Conservation (phyloP, 2,329 filamentous ascomycete genomes). For the Colletotrichum truncatum region DNA sequence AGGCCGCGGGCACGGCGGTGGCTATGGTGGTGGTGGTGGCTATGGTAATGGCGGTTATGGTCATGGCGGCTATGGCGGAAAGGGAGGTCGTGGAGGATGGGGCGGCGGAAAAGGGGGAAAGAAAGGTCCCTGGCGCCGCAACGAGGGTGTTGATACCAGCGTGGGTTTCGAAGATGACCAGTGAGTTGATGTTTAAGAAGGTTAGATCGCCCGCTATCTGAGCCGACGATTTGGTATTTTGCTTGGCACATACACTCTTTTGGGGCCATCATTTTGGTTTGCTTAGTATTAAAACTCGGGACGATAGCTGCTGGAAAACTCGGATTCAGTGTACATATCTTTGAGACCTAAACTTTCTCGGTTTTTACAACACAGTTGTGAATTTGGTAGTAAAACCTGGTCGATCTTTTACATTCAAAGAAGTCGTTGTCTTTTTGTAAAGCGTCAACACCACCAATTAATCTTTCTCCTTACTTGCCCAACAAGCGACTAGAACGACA, state of each 20-base stretch:
- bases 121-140: neutral
- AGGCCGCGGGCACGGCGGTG: neutral
- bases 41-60: neutral
- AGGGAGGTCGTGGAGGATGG: neutral
- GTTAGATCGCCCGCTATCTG: too few relatives aligned
- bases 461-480: too few relatives aligned
- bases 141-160: neutral
- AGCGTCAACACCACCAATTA: too few relatives aligned
- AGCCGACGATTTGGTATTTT: too few relatives aligned
- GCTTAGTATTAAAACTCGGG: neutral
- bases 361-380: too few relatives aligned
- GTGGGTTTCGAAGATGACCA: too few relatives aligned
- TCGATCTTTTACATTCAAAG: too few relatives aligned
- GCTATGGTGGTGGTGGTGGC: neutral
- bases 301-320: neutral
- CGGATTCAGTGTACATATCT: neutral
- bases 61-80: neutral
- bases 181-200: too few relatives aligned
- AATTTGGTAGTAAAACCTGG: too few relatives aligned
- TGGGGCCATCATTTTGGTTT: neutral
- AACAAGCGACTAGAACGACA: too few relatives aligned
- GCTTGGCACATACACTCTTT: too few relatives aligned
- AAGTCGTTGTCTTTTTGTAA: too few relatives aligned
- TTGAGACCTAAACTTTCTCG: neutral
- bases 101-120: neutral